phyloP scores from a whole-genome alignment of 2,329 filamentous ascomycete genomes.

The Corinectria fuckeliana region DNA sequence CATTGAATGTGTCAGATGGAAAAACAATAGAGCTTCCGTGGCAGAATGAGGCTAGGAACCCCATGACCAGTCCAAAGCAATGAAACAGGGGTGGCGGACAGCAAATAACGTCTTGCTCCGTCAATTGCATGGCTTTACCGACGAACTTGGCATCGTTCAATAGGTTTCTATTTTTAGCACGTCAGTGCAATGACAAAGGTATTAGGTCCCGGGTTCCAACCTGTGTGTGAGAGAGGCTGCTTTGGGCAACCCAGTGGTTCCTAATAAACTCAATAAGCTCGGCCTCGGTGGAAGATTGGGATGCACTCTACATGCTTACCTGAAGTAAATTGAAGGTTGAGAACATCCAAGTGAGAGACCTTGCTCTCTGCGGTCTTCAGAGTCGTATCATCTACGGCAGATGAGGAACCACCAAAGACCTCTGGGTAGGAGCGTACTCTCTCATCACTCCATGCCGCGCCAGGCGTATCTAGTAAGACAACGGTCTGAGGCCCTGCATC shows the following conservation, averaged over 20 bases:
- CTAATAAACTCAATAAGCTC: background rate
- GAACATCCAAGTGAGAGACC: background rate
- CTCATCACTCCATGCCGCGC: background rate
- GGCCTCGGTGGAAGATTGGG: background rate
- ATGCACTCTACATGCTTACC: background rate
- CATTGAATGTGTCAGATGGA: conserved; percentile 70
- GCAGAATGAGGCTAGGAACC: conserved; percentile 73
- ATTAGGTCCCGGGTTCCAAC: too few species aligned
- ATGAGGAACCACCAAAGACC: background rate
- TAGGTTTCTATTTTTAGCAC: conserved; percentile 43
- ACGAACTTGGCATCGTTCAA: conserved; percentile 61
- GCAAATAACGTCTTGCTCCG: conserved; percentile 64
- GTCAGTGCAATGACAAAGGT: too few species aligned
- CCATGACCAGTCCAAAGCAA: conserved; percentile 75
- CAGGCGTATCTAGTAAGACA: background rate
- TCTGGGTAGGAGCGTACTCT: background rate
- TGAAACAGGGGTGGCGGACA: conserved; percentile 71
- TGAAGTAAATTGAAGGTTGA: conserved; percentile 26
- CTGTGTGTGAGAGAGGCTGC: conserved; percentile 22
- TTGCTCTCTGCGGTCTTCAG: background rate
- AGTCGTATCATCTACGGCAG: background rate
- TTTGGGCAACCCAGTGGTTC: conserved; percentile 26
- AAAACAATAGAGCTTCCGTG: conserved; percentile 69
- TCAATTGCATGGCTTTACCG: conserved; percentile 56
- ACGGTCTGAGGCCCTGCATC: background rate